Evolutionary conservation across 1,284 basidiomycete genomes (phyloP), one percentile per base, ranked within the genome.

Genomic region (Takashimella koratensis): DNA sequence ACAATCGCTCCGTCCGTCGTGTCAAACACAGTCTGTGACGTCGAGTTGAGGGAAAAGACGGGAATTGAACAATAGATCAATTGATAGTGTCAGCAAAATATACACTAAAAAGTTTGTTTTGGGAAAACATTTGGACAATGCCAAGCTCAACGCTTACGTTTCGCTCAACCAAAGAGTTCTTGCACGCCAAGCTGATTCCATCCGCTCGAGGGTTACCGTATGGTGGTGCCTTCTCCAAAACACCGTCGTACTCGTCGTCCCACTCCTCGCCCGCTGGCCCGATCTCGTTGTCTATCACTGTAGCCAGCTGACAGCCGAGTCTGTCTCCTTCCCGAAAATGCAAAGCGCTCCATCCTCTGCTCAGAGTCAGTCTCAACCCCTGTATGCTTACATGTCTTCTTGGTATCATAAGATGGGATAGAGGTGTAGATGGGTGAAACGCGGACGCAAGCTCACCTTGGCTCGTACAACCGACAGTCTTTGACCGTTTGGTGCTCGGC

Each of bases 231-330:
- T 58, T 62, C 47, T 74, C 71, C 5, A 59, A 47, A 1, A 63
- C 44, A 0, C 76, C 75, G 51, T 77, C 76, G 48, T 77, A 77
- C 6, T 73, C 71, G 43, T 71, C 67, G 53, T 77, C 76, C 75
- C 76, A 76, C 58, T 77, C 76, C 52, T 77, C 76, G 8, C 76
- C 76, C 25, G 68, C 71, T 3, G 75, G 76, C 2, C 76, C 76
- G 8, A 36, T 36, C 16, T 36, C 30, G 30, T 36, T 36, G 16
- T 16, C 30, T 36, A 16, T 8, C 10, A 36, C 30, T 8, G 30
- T 36, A 36, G 30, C 30, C 8, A 8, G 10, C 16, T 8, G 58
- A 53, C 76, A 77, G 39, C 71, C 67, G 49, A 67, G 69, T 49
- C 58, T 54, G 56, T 77, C 74, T 0, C 76, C 76, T 54, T 77